Evolutionary conservation across 192 early-diverging fungal species (phyloP).

Genomic region (Coemansia sp.): DNA sequence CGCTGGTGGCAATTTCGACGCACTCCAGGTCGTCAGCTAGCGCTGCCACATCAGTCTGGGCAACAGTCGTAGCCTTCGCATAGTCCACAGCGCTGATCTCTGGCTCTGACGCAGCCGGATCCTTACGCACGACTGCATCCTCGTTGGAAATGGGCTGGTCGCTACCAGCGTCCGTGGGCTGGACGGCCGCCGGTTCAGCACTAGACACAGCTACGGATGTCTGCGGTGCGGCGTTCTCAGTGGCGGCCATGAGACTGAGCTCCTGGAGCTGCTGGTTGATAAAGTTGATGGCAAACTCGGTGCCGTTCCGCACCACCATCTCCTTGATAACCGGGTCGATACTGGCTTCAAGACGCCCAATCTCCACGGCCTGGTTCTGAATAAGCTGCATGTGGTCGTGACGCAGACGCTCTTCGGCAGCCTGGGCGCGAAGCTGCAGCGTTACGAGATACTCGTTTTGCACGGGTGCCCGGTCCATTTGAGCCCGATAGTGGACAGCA

Average conservation of each 20-base stretch:
- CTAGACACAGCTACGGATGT: not conserved
- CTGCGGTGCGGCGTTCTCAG: not conserved
- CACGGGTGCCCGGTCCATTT: constrained; percentile 25
- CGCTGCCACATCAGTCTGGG: not conserved
- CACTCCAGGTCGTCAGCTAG: not conserved
- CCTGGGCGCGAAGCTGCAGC: constrained; percentile 42
- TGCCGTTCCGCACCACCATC: constrained; percentile 33
- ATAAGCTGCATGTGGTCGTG: constrained; percentile 26
- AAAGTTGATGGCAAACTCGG: constrained; percentile 36
- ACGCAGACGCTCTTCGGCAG: constrained; percentile 19
- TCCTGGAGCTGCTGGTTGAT: constrained; percentile 44
- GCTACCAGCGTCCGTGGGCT: not conserved
- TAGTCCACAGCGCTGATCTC: not conserved
- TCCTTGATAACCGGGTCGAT: constrained; percentile 46
- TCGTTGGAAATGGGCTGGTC: not conserved
- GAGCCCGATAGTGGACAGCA: constrained; percentile 33
- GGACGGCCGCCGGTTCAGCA: not conserved
- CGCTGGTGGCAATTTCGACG: not conserved
- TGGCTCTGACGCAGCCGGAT: not conserved
- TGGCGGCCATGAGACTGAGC: constrained; percentile 26
- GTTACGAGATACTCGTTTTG: constrained; percentile 29
- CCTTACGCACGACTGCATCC: not conserved
- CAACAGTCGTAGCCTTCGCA: not conserved
- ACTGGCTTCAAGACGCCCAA: constrained; percentile 37
- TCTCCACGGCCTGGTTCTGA: constrained; percentile 29